phyloP scores from a whole-genome alignment of 106 monocot species.

The Apostasia ramifera region DNA sequence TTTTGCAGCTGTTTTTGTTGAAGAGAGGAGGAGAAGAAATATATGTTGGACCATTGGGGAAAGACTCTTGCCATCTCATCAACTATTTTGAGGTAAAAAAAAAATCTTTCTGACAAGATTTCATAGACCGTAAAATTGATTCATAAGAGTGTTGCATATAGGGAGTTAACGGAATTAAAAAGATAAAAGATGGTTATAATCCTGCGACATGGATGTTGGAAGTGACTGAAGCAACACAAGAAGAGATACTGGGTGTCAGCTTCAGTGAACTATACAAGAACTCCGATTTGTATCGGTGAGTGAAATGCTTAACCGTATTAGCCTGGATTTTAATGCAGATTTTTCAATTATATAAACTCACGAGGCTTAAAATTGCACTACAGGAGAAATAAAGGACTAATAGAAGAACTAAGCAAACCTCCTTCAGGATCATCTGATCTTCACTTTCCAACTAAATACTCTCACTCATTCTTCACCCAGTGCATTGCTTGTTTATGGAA shows the following conservation, averaged over 20 bases:
- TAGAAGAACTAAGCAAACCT: conserved; percentile 11
- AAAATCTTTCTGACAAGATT: neutral
- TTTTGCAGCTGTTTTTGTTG: conserved; percentile 5
- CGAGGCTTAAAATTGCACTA: neutral
- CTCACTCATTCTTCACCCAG: conserved; percentile 7
- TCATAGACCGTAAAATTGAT: too few species aligned
- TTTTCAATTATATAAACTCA: too few species aligned
- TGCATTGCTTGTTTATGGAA: conserved; percentile 17
- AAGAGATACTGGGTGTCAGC: conserved; percentile 1
- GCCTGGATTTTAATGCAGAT: neutral
- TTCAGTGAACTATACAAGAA: conserved; percentile 8
- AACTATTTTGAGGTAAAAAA: conserved; percentile 13
- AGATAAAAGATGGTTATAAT: conserved; percentile 10
- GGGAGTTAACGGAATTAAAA: conserved; percentile 5
- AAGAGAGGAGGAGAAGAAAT: conserved; percentile 18
- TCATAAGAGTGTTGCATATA: neutral
- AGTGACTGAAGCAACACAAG: conserved; percentile 5
- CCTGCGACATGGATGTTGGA: conserved; percentile 13
- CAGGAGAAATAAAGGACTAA: conserved; percentile 21
- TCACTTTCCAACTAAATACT: conserved; percentile 12
- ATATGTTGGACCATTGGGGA: conserved; percentile 13
- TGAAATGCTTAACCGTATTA: neutral
- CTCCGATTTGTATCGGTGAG: conserved; percentile 7
- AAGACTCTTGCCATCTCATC: conserved; percentile 8
- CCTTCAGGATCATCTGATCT: conserved; percentile 8